Conservation (phyloP, 805 yeast species). For the Schwanniomyces sp. region DNA sequence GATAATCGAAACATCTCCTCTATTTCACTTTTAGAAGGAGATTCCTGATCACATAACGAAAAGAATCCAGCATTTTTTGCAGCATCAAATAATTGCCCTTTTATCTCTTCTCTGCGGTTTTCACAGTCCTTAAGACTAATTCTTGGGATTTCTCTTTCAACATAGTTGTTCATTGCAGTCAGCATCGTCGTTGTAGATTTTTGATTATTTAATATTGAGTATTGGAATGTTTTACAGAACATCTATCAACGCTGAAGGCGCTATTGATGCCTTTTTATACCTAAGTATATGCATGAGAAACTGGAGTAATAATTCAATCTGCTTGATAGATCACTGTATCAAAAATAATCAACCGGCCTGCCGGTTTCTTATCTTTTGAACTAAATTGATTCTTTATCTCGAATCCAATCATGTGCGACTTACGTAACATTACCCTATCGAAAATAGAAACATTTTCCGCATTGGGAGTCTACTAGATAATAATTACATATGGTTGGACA, state of each 20-base stretch:
- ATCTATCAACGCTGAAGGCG: no score
- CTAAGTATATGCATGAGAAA: no score
- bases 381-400: no score
- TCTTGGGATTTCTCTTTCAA: constrained; percentile 18
- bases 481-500: no score
- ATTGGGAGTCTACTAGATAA: no score
- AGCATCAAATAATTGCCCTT: constrained; percentile 24
- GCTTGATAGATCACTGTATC: no score
- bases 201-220: not conserved
- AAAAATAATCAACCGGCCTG: not conserved
- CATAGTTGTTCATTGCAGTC: not conserved
- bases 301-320: not conserved
- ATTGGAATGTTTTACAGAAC: no score
- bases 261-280: no score
- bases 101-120: constrained; percentile 27
- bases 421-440: no score
- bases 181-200: not conserved
- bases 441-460: no score
- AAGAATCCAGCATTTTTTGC: constrained; percentile 30
- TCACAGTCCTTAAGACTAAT: constrained; percentile 22
- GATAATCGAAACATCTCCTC: constrained; percentile 23
- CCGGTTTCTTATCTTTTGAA: not conserved
- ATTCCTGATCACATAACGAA: constrained; percentile 27
- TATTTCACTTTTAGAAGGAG: constrained; percentile 26
- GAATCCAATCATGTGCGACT: no score